Conservation (phyloP, 2,329 filamentous ascomycete species). For the Clonostachys sp. region DNA sequence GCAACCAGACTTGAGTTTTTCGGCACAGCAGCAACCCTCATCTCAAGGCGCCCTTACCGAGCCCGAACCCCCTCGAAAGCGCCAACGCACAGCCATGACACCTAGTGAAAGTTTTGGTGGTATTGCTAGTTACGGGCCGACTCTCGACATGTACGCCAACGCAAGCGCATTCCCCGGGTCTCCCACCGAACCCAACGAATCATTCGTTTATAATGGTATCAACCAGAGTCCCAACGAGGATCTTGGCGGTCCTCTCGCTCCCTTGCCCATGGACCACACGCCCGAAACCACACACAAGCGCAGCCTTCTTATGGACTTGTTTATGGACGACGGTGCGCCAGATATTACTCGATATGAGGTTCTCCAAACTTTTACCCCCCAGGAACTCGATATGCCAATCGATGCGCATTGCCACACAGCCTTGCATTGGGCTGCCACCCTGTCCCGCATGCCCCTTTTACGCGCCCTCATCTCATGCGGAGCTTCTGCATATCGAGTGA, state of each 20-base stretch:
- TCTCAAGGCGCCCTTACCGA: slow-evolving; percentile 35
- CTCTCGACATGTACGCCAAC: slow-evolving; percentile 34
- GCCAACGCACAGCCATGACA: slow-evolving; percentile 55
- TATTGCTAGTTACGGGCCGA: slow-evolving; percentile 35
- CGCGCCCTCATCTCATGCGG: slow-evolving; percentile 78
- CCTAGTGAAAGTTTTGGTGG: slow-evolving; percentile 51
- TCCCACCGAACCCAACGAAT: slow-evolving; percentile 76
- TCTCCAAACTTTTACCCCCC: slow-evolving; percentile 67
- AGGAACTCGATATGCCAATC: slow-evolving; percentile 88
- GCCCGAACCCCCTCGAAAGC: slow-evolving; percentile 78
- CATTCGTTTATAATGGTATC: slow-evolving; percentile 62
- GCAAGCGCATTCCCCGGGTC: slow-evolving; percentile 57
- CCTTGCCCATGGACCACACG: slow-evolving; percentile 56
- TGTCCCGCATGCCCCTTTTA: slow-evolving; percentile 79
- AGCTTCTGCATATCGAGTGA: slow-evolving; percentile 83
- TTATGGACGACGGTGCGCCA: slow-evolving; percentile 67
- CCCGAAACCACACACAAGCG: slow-evolving; percentile 75
- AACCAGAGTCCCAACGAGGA: slow-evolving; percentile 40
- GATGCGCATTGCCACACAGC: slow-evolving; percentile 87
- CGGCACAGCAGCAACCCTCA: slow-evolving; percentile 42
- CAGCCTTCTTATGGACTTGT: slow-evolving; percentile 75
- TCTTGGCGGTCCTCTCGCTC: slow-evolving; percentile 56
- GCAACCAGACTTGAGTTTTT: slow-evolving; percentile 65
- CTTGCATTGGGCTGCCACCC: slow-evolving; percentile 91
- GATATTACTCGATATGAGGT: slow-evolving; percentile 74